Conservation (phyloP, 2,329 filamentous ascomycete genomes). For the Pseudovirgaria hyperparasitica region DNA sequence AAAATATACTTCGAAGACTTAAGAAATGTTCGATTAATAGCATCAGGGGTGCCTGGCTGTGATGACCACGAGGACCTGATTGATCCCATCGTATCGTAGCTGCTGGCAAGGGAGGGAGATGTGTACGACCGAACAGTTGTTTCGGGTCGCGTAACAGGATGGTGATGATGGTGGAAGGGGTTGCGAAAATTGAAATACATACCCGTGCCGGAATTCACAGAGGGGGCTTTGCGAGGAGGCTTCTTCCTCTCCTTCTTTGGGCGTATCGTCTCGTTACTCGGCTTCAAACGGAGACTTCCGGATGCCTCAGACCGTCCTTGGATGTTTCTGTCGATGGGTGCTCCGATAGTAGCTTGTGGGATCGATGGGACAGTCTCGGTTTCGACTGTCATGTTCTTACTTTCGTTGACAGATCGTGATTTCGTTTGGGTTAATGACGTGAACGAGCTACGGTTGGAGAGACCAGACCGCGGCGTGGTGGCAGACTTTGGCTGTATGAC, state of each 20-base stretch:
- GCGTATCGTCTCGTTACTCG: conserved; percentile 89
- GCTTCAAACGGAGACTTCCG: conserved; percentile 70
- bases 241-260: conserved; percentile 90
- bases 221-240: conserved; percentile 58
- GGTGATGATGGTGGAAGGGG: conserved; percentile 18
- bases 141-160: conserved; percentile 13
- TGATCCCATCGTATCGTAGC: conserved; percentile 17
- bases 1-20: conserved; percentile 21
- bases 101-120: conserved; percentile 15
- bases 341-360: conserved; percentile 66
- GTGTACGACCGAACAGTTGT: conserved; percentile 13
- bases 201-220: conserved; percentile 61
- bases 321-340: conserved; percentile 41
- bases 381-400: conserved; percentile 91
- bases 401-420: conserved; percentile 53
- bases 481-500: conserved; percentile 30
- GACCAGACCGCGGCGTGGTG: conserved; percentile 31
- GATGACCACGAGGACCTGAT: conserved; percentile 14
- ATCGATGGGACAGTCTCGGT: conserved; percentile 91
- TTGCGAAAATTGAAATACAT: conserved; percentile 31
- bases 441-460: conserved; percentile 50
- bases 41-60: conserved; percentile 15
- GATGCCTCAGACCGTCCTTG: conserved; percentile 50
- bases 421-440: conserved; percentile 52
- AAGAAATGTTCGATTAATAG: too few relatives aligned